Evolutionary conservation across 179 eudicot species (phyloP), one percentile per base, ranked within the genome.

Genomic region (Corrigiola litoralis): DNA sequence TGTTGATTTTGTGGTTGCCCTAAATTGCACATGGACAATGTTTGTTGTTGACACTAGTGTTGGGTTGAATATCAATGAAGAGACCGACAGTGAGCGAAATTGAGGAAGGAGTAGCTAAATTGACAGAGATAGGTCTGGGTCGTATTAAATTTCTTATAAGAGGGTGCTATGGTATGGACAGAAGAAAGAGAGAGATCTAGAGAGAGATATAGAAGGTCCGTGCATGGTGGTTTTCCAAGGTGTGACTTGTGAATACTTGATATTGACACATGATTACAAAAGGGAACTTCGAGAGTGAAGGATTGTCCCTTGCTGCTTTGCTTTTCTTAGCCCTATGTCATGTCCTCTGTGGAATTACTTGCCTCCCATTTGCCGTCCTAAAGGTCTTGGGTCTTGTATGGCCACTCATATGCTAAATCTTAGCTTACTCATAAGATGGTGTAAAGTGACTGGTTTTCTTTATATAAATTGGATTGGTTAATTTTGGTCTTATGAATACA

Each of bases 191-290:
- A n/a, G n/a, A n/a, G n/a, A n/a, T n/a, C n/a, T n/a, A n/a, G n/a
- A n/a, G n/a, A 12, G 7, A 51, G 11, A 17, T 6, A 13, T 1
- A 3, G 32, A 31, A 31, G 13, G 31, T 54, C 21, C 36, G 31
- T 54, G 4, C 0, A 14, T 52, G 8, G 7, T 18, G 37, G 37
- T 57, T 57, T 57, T 57, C 45, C 62, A 34, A 57, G 62, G 63
- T 40, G 9, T 40, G 63, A 41, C 33, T 40, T 59, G 63, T 40
- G 23, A 36, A 31, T 21, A 23, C 1, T 17, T 68, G 72, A 68
- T 37, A 42, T 27, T 1, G 72, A 68, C 72, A 27, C 47, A 68
- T 68, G 65, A 68, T 34, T 58, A 37, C n/a, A 10, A 46, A 58
- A 47, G 57, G 72, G 33, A 67, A 24, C 55, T 67, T 58, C n/a